Evolutionary conservation across 768 basidiomycete species (phyloP).

Genomic region (Amanita exitialis): DNA sequence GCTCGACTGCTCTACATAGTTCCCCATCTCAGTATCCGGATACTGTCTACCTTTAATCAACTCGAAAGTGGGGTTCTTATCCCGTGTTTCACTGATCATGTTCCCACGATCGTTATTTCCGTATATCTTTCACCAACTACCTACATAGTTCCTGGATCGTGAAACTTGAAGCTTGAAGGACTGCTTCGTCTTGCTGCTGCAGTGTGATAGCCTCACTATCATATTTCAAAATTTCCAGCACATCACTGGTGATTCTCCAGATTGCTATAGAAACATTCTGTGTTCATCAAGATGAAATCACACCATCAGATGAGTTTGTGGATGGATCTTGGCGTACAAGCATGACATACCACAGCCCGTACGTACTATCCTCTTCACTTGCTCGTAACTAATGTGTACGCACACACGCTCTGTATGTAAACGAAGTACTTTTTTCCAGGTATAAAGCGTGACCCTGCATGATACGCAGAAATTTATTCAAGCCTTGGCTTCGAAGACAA

Average conservation of each 20-base stretch:
- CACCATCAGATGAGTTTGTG: not conserved
- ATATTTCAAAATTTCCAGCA: too few species aligned
- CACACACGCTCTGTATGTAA: not conserved
- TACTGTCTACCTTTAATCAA: not conserved
- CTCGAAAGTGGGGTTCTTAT: not conserved
- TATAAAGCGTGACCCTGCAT: not conserved
- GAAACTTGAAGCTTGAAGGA: too few species aligned
- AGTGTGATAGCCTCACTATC: too few species aligned
- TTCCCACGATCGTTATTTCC: constrained; percentile 1
- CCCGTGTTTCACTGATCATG: not conserved
- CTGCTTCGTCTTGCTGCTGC: too few species aligned
- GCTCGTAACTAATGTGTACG: not conserved
- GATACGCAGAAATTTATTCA: constrained; percentile 10
- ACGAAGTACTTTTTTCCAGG: not conserved
- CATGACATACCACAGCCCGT: not conserved
- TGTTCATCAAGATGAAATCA: too few species aligned
- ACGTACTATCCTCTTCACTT: not conserved
- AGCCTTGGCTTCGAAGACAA: constrained; percentile 16
- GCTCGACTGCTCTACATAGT: not conserved
- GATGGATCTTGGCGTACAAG: constrained; percentile 10
- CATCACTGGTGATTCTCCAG: too few species aligned
- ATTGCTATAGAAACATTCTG: too few species aligned
- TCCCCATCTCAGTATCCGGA: not conserved
- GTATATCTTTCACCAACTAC: not conserved
- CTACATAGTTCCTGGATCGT: not conserved